Base-by-base conservation (phyloP, 495 filamentous ascomycete genomes). In the Aspergillus indologenus region DNA sequence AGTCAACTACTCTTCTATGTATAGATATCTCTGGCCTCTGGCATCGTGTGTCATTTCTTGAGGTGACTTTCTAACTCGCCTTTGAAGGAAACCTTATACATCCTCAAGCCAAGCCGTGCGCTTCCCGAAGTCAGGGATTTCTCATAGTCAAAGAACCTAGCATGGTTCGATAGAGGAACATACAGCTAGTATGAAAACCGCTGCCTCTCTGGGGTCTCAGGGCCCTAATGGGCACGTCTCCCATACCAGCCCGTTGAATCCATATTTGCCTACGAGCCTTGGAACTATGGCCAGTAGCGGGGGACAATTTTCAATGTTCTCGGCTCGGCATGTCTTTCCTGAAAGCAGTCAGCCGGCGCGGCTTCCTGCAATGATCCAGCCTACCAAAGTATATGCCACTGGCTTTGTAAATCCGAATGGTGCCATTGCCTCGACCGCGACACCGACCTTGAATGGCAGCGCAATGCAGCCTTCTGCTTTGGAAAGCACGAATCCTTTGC, bases 131-230 rank as follows among this genome's bases (percentile, higher is more conserved):
- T 45, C 31, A 58, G 56, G 57, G 54, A 51, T 56, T 49, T 54
- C 45, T 26, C 21, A 29, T 62, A 53, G 63, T 58, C n/a, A n/a
- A n/a, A 54, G 64, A 60, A 45, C 62, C 67, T 64, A 63, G 63
- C 54, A 66, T 66, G 67, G 53, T 58, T 60, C 46, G 45, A 61
- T 46, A 53, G 40, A 54, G 54, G 54, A 58, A 57, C 46, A 54
- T 56, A 19, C 55, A 24, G 26, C 44, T 21, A 57, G 11, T n/a
- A 49, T 57, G 55, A 40, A 43, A 57, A 40, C 55, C 20, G 45
- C 66, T 11, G 43, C 60, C 24, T 23, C 63, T 18, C 22, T 68
- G 9, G 52, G 49, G 50, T 59, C 61, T 12, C 58, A 54, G 20
- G 58, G 50, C 43, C 34, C 63, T 21, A 57, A 61, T 9, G 56